Percentiles rank a stretch among this genome's conserved stretches.
Evolutionary conservation across 1,284 basidiomycete genomes (phyloP).

Genomic region (Leccinum angustisporum): DNA sequence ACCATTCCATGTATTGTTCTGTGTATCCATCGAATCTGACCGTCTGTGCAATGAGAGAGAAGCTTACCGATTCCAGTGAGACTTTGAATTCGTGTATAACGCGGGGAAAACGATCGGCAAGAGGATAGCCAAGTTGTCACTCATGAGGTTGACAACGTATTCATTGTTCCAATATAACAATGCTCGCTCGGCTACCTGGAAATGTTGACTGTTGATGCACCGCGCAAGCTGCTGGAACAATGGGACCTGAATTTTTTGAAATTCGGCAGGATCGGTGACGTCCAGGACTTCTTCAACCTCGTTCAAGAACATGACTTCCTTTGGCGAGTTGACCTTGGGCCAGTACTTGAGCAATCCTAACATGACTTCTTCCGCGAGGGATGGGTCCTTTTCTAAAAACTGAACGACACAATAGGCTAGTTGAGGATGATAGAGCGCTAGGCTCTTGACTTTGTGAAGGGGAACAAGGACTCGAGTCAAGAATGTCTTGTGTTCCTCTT

Average conservation of each 20-base stretch:
- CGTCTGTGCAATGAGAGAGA: slow-evolving; percentile 1
- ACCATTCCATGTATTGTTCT: slow-evolving; percentile 99
- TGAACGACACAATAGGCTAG: slow-evolving; percentile 99
- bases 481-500: slow-evolving; percentile 99
- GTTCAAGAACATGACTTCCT: slow-evolving; percentile 99
- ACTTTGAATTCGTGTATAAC: slow-evolving; percentile 93
- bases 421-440: slow-evolving; percentile 97
- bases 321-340: slow-evolving; percentile 99
- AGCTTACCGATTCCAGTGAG: slow-evolving; percentile 95
- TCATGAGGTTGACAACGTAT: slow-evolving; percentile 99
- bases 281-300: slow-evolving; percentile 99
- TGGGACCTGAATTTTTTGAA: slow-evolving; percentile 93
- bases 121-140: slow-evolving; percentile 88
- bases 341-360: slow-evolving; percentile 94
- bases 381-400: slow-evolving; percentile 96
- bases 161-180: slow-evolving; percentile 99
- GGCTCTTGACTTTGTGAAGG: slow-evolving; percentile 95
- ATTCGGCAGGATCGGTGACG: slow-evolving; percentile 96
- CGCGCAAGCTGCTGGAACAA: slow-evolving; percentile 94
- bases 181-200: slow-evolving; percentile 96
- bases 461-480: slow-evolving; percentile 95
- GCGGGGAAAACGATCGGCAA: slow-evolving; percentile 99
- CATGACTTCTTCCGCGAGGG: slow-evolving; percentile 94
- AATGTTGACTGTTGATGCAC: slow-evolving; percentile 99
- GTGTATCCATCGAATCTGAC: slow-evolving; percentile 15